Evolutionary conservation across 2,329 filamentous ascomycete species (phyloP).

Genomic region (Ceratocystis harringtonii): DNA sequence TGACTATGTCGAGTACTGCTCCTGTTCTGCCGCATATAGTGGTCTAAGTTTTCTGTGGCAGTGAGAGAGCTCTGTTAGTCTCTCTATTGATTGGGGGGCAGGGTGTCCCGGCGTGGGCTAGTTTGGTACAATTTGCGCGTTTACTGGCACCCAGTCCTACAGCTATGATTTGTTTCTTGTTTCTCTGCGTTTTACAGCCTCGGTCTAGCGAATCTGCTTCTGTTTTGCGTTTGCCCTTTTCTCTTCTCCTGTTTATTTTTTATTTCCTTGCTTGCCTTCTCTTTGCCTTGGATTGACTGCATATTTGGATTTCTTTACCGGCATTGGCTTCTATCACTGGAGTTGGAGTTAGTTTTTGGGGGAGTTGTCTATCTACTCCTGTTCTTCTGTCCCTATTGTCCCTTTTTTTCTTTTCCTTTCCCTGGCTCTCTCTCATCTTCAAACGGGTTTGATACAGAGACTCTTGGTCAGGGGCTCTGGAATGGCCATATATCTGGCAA

Average conservation of each 20-base stretch:
- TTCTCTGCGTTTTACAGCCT: conserved; percentile 3
- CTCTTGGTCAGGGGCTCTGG: neutral
- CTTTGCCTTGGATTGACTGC: conserved; percentile 5
- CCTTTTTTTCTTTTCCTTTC: neutral
- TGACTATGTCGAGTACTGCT: conserved; percentile 11
- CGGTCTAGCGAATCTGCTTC: conserved; percentile 13
- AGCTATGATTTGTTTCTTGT: conserved; percentile 14
- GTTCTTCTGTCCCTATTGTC: conserved; percentile 10
- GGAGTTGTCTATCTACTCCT: conserved; percentile 6
- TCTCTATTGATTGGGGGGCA: neutral
- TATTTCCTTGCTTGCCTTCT: conserved; percentile 3
- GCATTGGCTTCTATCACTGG: conserved; percentile 13
- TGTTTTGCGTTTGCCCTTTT: conserved; percentile 16
- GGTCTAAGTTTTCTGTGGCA: neutral
- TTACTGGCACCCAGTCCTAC: neutral
- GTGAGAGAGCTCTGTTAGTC: neutral
- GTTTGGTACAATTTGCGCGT: neutral
- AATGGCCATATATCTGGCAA: neutral
- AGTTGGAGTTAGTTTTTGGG: conserved; percentile 19
- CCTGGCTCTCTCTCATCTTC: neutral
- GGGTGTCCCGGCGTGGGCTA: no score
- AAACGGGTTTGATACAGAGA: neutral
- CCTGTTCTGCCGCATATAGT: conserved; percentile 16
- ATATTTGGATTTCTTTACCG: conserved; percentile 19
- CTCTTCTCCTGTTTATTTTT: conserved; percentile 8